Conservation (phyloP, 2,329 filamentous ascomycete genomes). For the Aschersonia sp. region DNA sequence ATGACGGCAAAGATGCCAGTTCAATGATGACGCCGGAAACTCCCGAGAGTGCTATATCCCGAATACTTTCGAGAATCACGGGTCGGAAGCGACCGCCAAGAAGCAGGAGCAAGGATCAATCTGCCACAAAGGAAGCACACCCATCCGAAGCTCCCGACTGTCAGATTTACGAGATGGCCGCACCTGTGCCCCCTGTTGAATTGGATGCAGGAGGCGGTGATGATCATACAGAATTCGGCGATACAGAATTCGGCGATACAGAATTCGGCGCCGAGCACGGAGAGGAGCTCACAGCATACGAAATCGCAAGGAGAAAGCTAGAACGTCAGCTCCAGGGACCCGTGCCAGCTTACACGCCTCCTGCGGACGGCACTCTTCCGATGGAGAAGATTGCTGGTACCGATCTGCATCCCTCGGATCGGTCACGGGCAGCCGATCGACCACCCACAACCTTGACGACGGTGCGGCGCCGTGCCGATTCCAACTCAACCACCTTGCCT, state of each 20-base stretch:
- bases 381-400: conserved; percentile 15
- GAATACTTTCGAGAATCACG: conserved; percentile 26
- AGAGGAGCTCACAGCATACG: conserved; percentile 30
- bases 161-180: conserved; percentile 38
- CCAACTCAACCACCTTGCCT: conserved; percentile 20
- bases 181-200: conserved; percentile 29
- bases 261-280: conserved; percentile 26
- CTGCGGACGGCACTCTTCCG: conserved; percentile 12
- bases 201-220: conserved; percentile 27
- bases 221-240: conserved; percentile 19
- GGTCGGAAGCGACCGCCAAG: conserved; percentile 19
- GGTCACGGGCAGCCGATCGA: conserved; percentile 6
- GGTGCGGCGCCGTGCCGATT: conserved; percentile 8
- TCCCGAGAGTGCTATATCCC: conserved; percentile 10
- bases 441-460: conserved; percentile 8
- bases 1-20: conserved; percentile 22
- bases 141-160: conserved; percentile 24
- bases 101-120: conserved; percentile 3
- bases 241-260: conserved; percentile 25
- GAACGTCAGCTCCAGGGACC: conserved; percentile 35
- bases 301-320: conserved; percentile 33
- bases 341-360: conserved; percentile 33
- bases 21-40: conserved; percentile 15
- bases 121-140: conserved; percentile 11
- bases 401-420: conserved; percentile 4